Evolutionary conservation across 2,329 filamentous ascomycete species (phyloP).

Genomic region (Ceratocystis eucalypticola): DNA sequence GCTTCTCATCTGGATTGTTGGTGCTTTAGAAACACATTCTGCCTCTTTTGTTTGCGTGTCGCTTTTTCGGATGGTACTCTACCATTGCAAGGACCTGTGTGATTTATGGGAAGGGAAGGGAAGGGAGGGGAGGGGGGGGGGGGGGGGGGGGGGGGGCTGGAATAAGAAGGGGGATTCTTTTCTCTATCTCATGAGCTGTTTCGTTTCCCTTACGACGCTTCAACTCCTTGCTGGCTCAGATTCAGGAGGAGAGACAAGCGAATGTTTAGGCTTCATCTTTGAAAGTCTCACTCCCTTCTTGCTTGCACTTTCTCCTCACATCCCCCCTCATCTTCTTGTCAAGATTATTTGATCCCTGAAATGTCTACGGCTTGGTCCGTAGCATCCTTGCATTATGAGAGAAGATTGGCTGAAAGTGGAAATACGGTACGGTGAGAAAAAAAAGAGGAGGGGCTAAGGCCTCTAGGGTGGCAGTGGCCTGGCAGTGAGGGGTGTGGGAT

Average conservation of each 20-base stretch:
- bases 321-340: neutral
- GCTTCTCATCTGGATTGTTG: neutral
- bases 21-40: neutral
- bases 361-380: conserved; percentile 6
- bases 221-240: neutral
- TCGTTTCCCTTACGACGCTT: neutral
- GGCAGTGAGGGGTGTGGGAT: neutral
- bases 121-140: neutral
- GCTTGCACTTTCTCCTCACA: neutral
- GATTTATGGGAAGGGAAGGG: neutral
- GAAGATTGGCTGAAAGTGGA: conserved; percentile 4
- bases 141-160: neutral
- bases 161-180: neutral
- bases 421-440: neutral
- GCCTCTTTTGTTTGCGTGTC: neutral
- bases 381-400: neutral
- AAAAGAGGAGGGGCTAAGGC: neutral
- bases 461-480: neutral
- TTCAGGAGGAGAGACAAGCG: neutral
- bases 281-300: neutral
- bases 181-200: neutral
- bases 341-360: conserved; percentile 2
- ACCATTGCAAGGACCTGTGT: neutral
- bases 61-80: neutral
- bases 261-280: neutral